Evolutionary conservation across 306 rosid species (phyloP).

Genomic region (Urtica urens): DNA sequence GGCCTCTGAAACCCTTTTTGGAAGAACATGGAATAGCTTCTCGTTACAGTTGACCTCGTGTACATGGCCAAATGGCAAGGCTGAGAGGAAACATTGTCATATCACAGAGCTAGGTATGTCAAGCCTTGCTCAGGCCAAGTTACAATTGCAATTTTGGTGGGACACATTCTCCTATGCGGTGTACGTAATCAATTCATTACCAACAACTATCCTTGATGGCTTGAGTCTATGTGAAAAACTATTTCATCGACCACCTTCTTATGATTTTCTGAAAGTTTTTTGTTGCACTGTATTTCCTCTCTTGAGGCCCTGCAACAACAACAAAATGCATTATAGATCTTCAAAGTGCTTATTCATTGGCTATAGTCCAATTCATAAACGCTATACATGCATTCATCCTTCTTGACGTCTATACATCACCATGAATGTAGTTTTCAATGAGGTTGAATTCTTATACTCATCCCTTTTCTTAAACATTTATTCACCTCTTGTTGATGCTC

Average conservation of each 20-base stretch:
- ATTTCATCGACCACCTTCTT: neutral
- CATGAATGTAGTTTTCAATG: neutral
- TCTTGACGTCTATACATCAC: neutral
- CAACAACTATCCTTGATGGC: neutral
- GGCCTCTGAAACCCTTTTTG: no score
- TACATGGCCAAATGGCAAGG: slow-evolving; percentile 8
- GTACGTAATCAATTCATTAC: neutral
- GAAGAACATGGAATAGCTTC: no score
- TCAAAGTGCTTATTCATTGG: neutral
- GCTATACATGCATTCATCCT: neutral
- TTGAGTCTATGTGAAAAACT: neutral
- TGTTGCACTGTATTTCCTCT: neutral
- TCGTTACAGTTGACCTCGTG: neutral
- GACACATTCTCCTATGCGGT: neutral
- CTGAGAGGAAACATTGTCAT: neutral
- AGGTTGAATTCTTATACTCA: neutral
- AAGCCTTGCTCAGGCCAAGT: neutral
- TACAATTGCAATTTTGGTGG: neutral
- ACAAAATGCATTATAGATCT: neutral
- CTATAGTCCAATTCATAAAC: neutral
- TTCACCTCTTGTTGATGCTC: no score
- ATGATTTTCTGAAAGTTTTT: neutral
- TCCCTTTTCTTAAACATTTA: no score
- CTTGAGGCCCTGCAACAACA: neutral
- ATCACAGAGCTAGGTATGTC: neutral